Evolutionary conservation across 371 early-diverging fungal genomes (phyloP).

Genomic region (Rhizomucor pusillus): DNA sequence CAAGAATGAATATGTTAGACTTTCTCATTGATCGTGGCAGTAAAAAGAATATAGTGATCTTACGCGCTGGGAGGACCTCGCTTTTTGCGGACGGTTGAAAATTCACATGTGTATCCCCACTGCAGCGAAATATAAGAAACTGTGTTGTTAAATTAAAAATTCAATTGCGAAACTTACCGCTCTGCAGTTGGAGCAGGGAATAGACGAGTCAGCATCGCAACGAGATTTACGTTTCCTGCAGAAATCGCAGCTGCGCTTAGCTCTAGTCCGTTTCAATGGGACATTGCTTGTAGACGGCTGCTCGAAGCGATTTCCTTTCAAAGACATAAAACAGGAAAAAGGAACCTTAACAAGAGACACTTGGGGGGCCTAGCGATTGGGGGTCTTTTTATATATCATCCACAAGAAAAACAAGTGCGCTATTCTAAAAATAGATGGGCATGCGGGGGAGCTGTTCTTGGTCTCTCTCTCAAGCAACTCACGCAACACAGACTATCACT

Average conservation of each 20-base stretch:
- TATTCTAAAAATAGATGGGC: too few relatives aligned
- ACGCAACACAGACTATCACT: too few relatives aligned
- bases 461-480: too few relatives aligned
- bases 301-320: too few relatives aligned
- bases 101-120: conserved; percentile 53
- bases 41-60: conserved; percentile 11
- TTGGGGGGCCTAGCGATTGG: too few relatives aligned
- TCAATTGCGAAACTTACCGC: conserved; percentile 32
- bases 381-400: too few relatives aligned
- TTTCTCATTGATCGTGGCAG: neutral
- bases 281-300: neutral
- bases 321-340: too few relatives aligned
- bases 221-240: conserved; percentile 49
- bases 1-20: neutral
- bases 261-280: conserved; percentile 45
- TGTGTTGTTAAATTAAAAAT: neutral
- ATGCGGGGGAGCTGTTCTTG: too few relatives aligned
- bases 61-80: conserved; percentile 52
- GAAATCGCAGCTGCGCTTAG: conserved; percentile 54
- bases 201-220: conserved; percentile 47
- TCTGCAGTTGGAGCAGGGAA: conserved; percentile 50
- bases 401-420: too few relatives aligned
- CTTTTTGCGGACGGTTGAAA: conserved; percentile 44
- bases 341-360: too few relatives aligned
- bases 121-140: conserved; percentile 6